Percentiles rank a stretch among this genome's conserved stretches.
Evolutionary conservation across 106 monocot species (phyloP).

Genomic region (Allium sativum): DNA sequence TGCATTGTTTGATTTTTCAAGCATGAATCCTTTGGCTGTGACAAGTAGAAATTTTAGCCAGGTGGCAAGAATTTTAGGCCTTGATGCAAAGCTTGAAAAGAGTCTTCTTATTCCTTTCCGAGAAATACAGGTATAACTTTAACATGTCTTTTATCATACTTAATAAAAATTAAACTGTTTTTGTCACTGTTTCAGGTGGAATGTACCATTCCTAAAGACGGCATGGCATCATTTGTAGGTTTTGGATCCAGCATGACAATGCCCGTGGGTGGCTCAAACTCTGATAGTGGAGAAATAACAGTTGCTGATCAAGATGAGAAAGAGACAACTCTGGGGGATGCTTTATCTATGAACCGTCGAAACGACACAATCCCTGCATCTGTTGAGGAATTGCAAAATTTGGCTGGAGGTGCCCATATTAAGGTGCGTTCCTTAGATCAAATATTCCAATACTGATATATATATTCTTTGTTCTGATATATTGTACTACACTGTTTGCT

Average conservation of each 20-base stretch:
- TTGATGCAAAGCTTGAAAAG: constrained; percentile 89
- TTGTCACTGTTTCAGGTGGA: constrained; percentile 51
- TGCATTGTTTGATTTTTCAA: no score
- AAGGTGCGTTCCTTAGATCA: constrained; percentile 41
- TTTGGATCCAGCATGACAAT: constrained; percentile 95
- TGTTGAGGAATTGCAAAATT: constrained; percentile 77
- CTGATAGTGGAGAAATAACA: constrained; percentile 47
- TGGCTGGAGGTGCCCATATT: constrained; percentile 94
- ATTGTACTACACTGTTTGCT: not conserved
- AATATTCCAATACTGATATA: not conserved
- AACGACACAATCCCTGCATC: constrained; percentile 53
- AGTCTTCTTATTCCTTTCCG: constrained; percentile 94
- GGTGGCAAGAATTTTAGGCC: no score
- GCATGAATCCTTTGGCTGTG: constrained; percentile 83
- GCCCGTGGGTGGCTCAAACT: constrained; percentile 26
- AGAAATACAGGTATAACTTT: constrained; percentile 66
- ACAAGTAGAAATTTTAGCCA: constrained; percentile 95
- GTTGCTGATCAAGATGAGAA: constrained; percentile 46
- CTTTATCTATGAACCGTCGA: constrained; percentile 37
- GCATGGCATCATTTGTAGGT: constrained; percentile 72
- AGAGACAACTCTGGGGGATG: constrained; percentile 61
- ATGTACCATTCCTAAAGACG: constrained; percentile 90
- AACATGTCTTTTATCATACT: not conserved
- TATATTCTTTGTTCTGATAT: not conserved
- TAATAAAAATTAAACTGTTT: not conserved